Evolutionary conservation across 768 basidiomycete species (phyloP), one percentile per base, ranked within the genome.

Genomic region (Rhodosporidiobolus odoratus): DNA sequence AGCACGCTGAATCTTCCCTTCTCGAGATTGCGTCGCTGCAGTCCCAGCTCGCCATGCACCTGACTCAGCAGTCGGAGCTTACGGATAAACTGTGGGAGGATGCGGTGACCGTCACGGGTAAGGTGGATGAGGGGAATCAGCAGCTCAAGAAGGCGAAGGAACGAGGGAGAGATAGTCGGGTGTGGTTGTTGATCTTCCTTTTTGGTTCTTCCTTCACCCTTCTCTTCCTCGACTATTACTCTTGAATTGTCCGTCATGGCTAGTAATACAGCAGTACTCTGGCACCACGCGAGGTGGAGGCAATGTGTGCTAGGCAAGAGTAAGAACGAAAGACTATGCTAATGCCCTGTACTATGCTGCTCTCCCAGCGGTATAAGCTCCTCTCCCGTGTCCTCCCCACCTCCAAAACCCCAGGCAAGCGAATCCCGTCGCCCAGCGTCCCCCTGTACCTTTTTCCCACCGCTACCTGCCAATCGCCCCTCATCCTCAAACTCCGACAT

Each of bases 11-110:
- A 78, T 86, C 90, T 54, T 87, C 90, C 41, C 81, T 99, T 65
- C 84, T 93, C 82, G 95, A 98, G 77, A 97, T 99, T 77, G 90
- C 90, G 75, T 85, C 89, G 50, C 81, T 99, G 66, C 96, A 99
- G 82, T 88, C 90, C 82, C 91, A 97, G 79, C 83, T 99, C 74
- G 87, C 96, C 59, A 83, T 85, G 21, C 92, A 97, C 78, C 84
- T 99, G 48, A 88, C 89, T 43, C 85, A 83, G 76, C 96, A 99
- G 83, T 89, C 89, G 4, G 94, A 94, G 81, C 80, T 93, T 74
- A 92, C 93, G 16, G 94, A 98, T 76, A 87, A 91, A 79, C 81
- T 99, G 69, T 96, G 92, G 78, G 92, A 96, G 75, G 95, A 99
- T 77, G 94, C 92, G 15, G 88, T 96, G 63, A 86, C 89, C 3